Evolutionary conservation across 1,284 basidiomycete genomes (phyloP).

Genomic region (Crepidotus sp.): DNA sequence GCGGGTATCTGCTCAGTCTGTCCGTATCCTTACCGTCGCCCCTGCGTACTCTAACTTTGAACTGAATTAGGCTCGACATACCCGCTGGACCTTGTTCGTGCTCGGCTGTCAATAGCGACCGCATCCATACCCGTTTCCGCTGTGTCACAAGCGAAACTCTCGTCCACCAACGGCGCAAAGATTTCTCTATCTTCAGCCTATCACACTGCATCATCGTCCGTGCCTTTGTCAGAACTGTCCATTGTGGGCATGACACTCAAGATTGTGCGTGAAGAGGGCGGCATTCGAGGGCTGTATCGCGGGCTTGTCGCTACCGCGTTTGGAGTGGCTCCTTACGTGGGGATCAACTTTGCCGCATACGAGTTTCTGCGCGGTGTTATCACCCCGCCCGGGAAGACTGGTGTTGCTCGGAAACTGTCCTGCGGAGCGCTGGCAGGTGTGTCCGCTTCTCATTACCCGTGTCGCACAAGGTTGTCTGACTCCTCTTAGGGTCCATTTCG

Average conservation of each 20-base stretch:
- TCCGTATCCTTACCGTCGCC: constrained; percentile 29
- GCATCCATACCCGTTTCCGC: constrained; percentile 46
- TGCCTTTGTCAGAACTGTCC: constrained; percentile 48
- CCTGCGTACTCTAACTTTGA: constrained; percentile 5
- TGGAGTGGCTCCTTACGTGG: constrained; percentile 90
- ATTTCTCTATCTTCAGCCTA: constrained; percentile 40
- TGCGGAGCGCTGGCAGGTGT: constrained; percentile 73
- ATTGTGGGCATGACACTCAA: constrained; percentile 85
- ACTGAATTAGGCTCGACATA: constrained; percentile 71
- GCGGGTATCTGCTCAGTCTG: constrained; percentile 89
- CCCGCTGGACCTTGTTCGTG: constrained; percentile 86
- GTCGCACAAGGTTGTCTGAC: constrained; percentile 13
- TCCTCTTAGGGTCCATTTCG: constrained; percentile 63
- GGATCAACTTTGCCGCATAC: constrained; percentile 78
- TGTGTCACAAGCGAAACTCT: constrained; percentile 13
- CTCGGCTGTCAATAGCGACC: constrained; percentile 88
- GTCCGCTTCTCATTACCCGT: constrained; percentile 18
- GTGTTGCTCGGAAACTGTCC: constrained; percentile 50
- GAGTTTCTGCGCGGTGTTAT: constrained; percentile 63
- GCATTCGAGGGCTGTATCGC: constrained; percentile 78
- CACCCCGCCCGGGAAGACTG: constrained; percentile 70
- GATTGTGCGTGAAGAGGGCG: constrained; percentile 88
- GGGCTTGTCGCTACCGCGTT: constrained; percentile 83
- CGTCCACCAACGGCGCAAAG: constrained; percentile 22
- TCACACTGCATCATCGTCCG: constrained; percentile 41